Conservation (phyloP, 805 yeast genomes). For the Tetrapisispora phaffii region DNA sequence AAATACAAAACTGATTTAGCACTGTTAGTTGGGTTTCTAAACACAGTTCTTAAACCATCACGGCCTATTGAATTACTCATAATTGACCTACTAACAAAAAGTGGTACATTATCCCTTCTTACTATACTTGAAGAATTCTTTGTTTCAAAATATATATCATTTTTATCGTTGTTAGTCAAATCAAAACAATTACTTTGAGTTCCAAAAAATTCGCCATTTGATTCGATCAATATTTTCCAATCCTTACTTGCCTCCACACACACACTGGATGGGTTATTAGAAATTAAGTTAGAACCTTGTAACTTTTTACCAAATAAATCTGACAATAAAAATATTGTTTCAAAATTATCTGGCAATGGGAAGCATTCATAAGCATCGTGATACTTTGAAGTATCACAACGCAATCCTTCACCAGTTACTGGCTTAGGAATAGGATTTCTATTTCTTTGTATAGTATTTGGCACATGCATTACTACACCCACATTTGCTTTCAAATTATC, state of each 20-base stretch:
- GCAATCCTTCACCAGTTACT: conserved; percentile 51
- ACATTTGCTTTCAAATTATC: conserved; percentile 55
- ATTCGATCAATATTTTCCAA: conserved; percentile 39
- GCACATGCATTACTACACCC: conserved; percentile 63
- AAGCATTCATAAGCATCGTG: conserved; percentile 62
- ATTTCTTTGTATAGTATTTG: conserved; percentile 52
- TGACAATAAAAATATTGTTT: conserved; percentile 42
- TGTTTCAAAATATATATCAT: conserved; percentile 31
- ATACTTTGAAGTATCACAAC: conserved; percentile 61
- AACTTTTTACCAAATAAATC: conserved; percentile 64
- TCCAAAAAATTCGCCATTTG: conserved; percentile 23
- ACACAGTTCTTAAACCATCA: conserved; percentile 77
- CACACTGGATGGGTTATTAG: conserved; percentile 33
- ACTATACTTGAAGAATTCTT: conserved; percentile 36
- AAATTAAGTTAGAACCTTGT: conserved; percentile 53
- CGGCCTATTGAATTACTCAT: conserved; percentile 87
- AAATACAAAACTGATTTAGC: conserved; percentile 49
- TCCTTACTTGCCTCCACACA: conserved; percentile 34
- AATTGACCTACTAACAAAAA: conserved; percentile 70
- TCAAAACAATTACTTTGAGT: conserved; percentile 33
- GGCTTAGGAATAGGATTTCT: conserved; percentile 75
- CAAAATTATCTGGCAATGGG: conserved; percentile 50
- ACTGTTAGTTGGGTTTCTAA: conserved; percentile 52
- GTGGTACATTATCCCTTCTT: conserved; percentile 43
- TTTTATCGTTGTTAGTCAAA: conserved; percentile 14